Conservation (phyloP, 2,329 filamentous ascomycete genomes). For the Gyromitra esculenta region DNA sequence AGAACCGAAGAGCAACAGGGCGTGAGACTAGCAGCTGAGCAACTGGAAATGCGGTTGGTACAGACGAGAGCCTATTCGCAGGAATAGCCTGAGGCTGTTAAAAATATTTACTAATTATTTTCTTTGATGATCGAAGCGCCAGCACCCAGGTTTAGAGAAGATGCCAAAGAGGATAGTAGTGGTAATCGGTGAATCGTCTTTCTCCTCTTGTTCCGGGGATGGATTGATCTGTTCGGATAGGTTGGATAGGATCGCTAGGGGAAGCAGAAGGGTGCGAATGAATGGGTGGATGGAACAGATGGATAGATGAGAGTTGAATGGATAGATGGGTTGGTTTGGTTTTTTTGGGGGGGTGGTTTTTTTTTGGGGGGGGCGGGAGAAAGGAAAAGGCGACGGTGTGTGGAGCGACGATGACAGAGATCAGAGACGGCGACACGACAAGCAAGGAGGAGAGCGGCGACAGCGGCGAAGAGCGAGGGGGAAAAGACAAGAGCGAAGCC, state of each 20-base stretch:
- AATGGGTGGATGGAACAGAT: constrained; percentile 44
- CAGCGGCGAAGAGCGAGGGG: constrained; percentile 48
- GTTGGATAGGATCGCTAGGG: constrained; percentile 38
- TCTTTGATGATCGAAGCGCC: constrained; percentile 50
- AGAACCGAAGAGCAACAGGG: constrained; percentile 21
- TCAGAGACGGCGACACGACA: constrained; percentile 46
- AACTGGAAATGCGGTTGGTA: constrained; percentile 28
- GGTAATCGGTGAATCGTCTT: constrained; percentile 40
- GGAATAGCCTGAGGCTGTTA: constrained; percentile 12
- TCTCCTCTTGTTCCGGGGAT: constrained; percentile 30
- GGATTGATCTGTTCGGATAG: constrained; percentile 44
- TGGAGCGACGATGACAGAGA: constrained; percentile 43
- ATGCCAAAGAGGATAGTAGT: constrained; percentile 30
- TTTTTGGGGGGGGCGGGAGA: constrained; percentile 35
- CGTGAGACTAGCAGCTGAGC: constrained; percentile 19
- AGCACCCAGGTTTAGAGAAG: constrained; percentile 40
- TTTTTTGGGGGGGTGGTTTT: constrained; percentile 35
- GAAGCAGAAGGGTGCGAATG: constrained; percentile 45
- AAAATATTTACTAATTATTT: constrained; percentile 35
- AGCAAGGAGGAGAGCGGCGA: constrained; percentile 49
- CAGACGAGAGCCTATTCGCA: constrained; percentile 31
- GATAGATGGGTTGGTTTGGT: constrained; percentile 16
- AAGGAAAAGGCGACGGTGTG: constrained; percentile 36
- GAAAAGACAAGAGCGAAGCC: constrained; percentile 41
- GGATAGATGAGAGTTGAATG: constrained; percentile 43